Conservation (phyloP, 176 grass and related monocot species). For the Aechmea fasciata region DNA sequence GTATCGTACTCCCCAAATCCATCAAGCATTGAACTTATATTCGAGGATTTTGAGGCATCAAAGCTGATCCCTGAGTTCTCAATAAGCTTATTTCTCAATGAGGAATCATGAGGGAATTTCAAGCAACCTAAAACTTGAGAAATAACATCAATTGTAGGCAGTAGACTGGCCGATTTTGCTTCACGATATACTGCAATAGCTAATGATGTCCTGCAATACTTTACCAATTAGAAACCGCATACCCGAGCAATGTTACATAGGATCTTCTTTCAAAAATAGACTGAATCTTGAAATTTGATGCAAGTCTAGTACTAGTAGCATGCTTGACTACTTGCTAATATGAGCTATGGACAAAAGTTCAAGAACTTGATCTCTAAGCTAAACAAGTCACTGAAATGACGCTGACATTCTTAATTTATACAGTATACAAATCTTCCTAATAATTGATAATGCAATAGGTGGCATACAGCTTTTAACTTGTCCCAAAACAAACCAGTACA, state of each 20-base stretch:
- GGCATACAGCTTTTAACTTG: no score
- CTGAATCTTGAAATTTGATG: no score
- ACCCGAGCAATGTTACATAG: background rate
- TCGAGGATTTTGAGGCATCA: conserved; percentile 60
- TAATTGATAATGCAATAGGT: no score
- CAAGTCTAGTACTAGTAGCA: no score
- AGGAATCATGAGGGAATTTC: conserved; percentile 65
- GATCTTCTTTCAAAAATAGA: background rate
- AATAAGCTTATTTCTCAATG: conserved; percentile 54
- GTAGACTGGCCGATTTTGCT: conserved; percentile 44
- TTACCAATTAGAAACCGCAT: conserved; percentile 10
- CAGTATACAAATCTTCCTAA: no score
- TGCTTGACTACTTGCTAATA: no score
- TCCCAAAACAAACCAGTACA: no score
- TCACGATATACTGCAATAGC: conserved; percentile 62
- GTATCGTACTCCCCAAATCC: conserved; percentile 92
- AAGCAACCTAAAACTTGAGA: conserved; percentile 93
- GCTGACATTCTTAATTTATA: no score
- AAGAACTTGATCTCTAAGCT: no score
- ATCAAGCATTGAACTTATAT: conserved; percentile 71
- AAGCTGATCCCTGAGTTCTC: conserved; percentile 59
- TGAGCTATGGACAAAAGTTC: no score
- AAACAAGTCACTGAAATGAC: no score
- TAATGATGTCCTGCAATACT: conserved; percentile 58
- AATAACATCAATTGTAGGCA: conserved; percentile 74